These are phyloP conservation scores for Flaveria bidentis DNA, from an alignment of 129 eudicot species.

Conservation along the genomic window DNA sequence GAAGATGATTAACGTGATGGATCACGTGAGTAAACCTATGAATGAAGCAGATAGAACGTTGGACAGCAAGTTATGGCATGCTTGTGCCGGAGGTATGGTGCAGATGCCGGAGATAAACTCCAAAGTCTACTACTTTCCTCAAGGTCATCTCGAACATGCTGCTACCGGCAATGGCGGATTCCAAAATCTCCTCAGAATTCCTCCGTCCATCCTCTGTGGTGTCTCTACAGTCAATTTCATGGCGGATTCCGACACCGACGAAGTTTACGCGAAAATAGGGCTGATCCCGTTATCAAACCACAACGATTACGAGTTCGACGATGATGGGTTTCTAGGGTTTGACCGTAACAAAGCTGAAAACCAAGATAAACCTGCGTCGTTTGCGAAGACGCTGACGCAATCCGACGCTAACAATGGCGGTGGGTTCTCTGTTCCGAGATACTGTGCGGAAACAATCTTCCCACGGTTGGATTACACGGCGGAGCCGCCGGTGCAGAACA, in stretches of 20 bases:
- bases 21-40: slow-evolving; percentile 54
- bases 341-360: slow-evolving; percentile 48
- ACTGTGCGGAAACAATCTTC: slow-evolving; percentile 88
- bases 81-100: slow-evolving; percentile 96
- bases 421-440: slow-evolving; percentile 87
- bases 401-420: slow-evolving; percentile 98
- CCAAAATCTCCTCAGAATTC: slow-evolving; percentile 43
- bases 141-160: slow-evolving; percentile 88
- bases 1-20: slow-evolving; percentile 63
- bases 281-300: slow-evolving; percentile 51
- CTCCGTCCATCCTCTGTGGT: slow-evolving; percentile 52
- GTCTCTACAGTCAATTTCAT: slow-evolving; percentile 64
- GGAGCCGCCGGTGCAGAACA: slow-evolving; percentile 90
- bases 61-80: slow-evolving; percentile 93
- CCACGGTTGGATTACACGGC: slow-evolving; percentile 83
- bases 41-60: slow-evolving; percentile 60
- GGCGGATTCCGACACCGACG: slow-evolving; percentile 81
- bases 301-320: slow-evolving; percentile 41
- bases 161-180: slow-evolving; percentile 46
- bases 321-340: slow-evolving; percentile 47
- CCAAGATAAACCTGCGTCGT: slow-evolving; percentile 66
- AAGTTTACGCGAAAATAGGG: slow-evolving; percentile 70
- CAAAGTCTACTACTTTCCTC: slow-evolving; percentile 72
- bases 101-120: slow-evolving; percentile 81
- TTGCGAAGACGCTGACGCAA: slow-evolving; percentile 85